These are phyloP conservation scores for Amylocystis lapponica DNA, from an alignment of 768 basidiomycete species.

Conservation along the genomic window DNA sequence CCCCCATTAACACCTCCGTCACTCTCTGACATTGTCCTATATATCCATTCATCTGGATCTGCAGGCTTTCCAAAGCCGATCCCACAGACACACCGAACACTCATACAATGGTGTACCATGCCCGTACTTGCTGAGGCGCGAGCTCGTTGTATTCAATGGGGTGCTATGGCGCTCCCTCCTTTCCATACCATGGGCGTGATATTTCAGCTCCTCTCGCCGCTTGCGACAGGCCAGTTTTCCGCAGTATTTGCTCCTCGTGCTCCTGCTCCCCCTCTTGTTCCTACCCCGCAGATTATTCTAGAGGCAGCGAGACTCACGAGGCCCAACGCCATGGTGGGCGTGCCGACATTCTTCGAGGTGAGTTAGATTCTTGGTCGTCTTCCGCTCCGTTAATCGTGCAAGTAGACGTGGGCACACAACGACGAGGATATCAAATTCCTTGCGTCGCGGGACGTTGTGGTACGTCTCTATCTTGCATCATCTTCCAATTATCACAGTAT, in stretches of 20 bases:
- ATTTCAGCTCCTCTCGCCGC: constrained; percentile 10
- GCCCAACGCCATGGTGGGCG: constrained; percentile 6
- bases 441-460: constrained; percentile 6
- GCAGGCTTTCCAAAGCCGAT: constrained; percentile 26
- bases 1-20: background rate
- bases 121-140: constrained; percentile 5
- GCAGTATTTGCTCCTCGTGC: constrained; percentile 13
- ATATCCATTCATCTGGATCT: constrained; percentile 42
- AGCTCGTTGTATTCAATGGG: background rate
- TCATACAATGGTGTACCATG: constrained; percentile 13
- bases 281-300: constrained; percentile 10
- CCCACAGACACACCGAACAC: constrained; percentile 7
- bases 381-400: too few species aligned
- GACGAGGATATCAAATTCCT: constrained; percentile 11
- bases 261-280: constrained; percentile 11
- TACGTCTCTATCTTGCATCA: background rate
- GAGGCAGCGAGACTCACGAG: constrained; percentile 4
- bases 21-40: constrained; percentile 20
- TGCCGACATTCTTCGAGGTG: constrained; percentile 15
- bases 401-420: constrained; percentile 17
- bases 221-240: constrained; percentile 2
- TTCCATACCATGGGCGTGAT: constrained; percentile 12
- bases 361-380: background rate
- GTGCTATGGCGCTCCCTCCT: constrained; percentile 1
- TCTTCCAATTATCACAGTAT: background rate